Evolutionary conservation across 1,139 yeast species (phyloP), one percentile per base, ranked within the genome.

Genomic region (Magnusiomyces tetraspermus): DNA sequence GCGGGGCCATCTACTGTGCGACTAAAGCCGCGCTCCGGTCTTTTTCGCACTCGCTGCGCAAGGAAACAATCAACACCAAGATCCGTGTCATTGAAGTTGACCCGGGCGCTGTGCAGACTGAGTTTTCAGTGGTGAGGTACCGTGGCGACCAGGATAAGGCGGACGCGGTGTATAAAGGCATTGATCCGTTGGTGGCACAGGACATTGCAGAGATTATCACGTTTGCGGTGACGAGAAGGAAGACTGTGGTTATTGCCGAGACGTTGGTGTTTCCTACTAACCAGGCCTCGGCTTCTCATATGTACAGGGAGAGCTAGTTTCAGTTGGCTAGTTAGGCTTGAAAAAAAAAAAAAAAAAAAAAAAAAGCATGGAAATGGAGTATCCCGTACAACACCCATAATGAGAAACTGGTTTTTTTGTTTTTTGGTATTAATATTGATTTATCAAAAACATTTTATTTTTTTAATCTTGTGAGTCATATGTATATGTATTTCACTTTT

Each of bases 61-160:
- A 85, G 68, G 96, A 88, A 67, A 74, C 82, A 64, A 80, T 86
- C 59, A 73, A 75, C 65, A 84, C 95, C 37, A 76, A 78, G 53
- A 80, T 87, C 59, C 76, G 96, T 63, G 89, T 87, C 52, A 78
- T 88, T 60, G 94, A 86, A 66, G 77, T 87, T 50, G 90, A 86
- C 57, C 96, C 96, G 11, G 96, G 96, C 62, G 82, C 84, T 48
- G 95, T 87, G 24, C 88, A 86, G 68, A 88, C 96, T 17, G 96
- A 88, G 63, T 88, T 88, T 66, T 83, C 92, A 6, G 68, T 80
- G 37, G 85, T 85, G 36, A 76, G 95, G 65, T 83, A 79, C 73
- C 76, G 80, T 58, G 95, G 95, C 55, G 94, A 87, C 65, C 63
- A 71, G 49, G 72, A 70, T 4, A 77, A 77, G 63, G 95, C 95